Percentiles rank a stretch among this genome's conserved stretches.
phyloP scores from a whole-genome alignment of 495 filamentous ascomycete genomes.

The Penicillium maclennaniae region DNA sequence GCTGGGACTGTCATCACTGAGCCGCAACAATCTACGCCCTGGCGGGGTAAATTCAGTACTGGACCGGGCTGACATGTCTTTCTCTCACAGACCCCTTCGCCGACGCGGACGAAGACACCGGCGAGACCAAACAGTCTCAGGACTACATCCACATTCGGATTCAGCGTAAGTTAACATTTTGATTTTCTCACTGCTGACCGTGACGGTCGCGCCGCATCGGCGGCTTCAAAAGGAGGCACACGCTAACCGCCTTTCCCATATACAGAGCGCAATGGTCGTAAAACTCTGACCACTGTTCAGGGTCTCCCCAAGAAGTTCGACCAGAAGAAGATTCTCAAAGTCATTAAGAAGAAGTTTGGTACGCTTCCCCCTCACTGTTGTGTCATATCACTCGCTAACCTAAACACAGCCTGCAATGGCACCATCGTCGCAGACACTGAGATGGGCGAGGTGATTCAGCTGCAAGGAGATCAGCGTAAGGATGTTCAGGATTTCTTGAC shows the following conservation, averaged over 20 bases:
- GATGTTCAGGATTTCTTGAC: constrained; percentile 96
- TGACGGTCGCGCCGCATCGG: constrained; percentile 5
- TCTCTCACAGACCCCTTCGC: constrained; percentile 90
- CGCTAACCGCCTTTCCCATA: constrained; percentile 21
- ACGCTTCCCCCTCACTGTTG: constrained; percentile 34
- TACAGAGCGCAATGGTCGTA: constrained; percentile 99
- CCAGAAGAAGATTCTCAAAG: constrained; percentile 99
- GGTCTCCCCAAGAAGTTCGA: constrained; percentile 97
- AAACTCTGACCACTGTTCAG: constrained; percentile 99
- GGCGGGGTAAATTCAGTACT: constrained; percentile 38
- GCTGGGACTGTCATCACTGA: not conserved
- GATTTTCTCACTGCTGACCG: constrained; percentile 7
- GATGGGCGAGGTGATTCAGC: constrained; percentile 99
- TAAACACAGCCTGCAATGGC: constrained; percentile 89
- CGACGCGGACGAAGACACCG: constrained; percentile 99
- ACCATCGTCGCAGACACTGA: constrained; percentile 95
- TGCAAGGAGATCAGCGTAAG: constrained; percentile 98
- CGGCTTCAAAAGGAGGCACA: constrained; percentile 10
- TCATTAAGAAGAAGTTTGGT: constrained; percentile 99
- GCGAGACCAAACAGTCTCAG: constrained; percentile 87
- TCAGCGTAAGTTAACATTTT: constrained; percentile 70
- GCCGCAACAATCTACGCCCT: constrained; percentile 10
- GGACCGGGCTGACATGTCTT: constrained; percentile 34
- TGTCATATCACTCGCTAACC: constrained; percentile 18
- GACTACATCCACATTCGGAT: constrained; percentile 99